phyloP scores from a whole-genome alignment of 805 yeast genomes.

The Metschnikowia henanensis region DNA sequence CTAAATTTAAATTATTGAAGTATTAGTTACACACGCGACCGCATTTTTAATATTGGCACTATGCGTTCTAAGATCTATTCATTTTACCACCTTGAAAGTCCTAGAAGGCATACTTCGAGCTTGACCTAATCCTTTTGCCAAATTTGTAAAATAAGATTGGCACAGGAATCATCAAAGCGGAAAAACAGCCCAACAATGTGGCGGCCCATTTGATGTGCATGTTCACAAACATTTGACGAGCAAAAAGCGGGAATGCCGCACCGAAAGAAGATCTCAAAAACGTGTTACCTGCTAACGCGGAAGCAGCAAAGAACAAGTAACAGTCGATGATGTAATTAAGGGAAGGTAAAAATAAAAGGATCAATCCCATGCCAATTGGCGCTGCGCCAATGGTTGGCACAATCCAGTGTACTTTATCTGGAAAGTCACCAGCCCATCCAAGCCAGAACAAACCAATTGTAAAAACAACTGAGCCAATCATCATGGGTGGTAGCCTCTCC shows the following conservation, averaged over 20 bases:
- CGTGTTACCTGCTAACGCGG: slow-evolving; percentile 50
- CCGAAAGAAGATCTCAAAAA: slow-evolving; percentile 68
- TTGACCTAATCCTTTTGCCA: slow-evolving; percentile 46
- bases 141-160: slow-evolving; percentile 64
- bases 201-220: slow-evolving; percentile 84
- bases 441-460: slow-evolving; percentile 22
- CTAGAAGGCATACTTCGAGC: slow-evolving; percentile 45
- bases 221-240: slow-evolving; percentile 63
- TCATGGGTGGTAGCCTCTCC: slow-evolving; percentile 23
- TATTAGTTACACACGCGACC: no score
- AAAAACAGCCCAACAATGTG: slow-evolving; percentile 62
- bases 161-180: slow-evolving; percentile 58
- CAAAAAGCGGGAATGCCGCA: slow-evolving; percentile 67
- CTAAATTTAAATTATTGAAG: no score
- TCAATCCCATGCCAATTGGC: slow-evolving; percentile 52
- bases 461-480: slow-evolving; percentile 18
- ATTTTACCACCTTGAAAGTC: no score
- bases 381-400: slow-evolving; percentile 65
- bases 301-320: slow-evolving; percentile 71
- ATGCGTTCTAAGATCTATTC: no score
- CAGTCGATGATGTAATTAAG: slow-evolving; percentile 72
- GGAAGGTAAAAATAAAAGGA: slow-evolving; percentile 66
- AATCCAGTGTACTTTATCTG: slow-evolving; percentile 22
- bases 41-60: no score
- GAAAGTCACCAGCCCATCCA: slow-evolving; percentile 22